These are phyloP conservation scores for Alternaria panax DNA, from an alignment of 2,329 filamentous ascomycete species.

Conservation along the genomic window DNA sequence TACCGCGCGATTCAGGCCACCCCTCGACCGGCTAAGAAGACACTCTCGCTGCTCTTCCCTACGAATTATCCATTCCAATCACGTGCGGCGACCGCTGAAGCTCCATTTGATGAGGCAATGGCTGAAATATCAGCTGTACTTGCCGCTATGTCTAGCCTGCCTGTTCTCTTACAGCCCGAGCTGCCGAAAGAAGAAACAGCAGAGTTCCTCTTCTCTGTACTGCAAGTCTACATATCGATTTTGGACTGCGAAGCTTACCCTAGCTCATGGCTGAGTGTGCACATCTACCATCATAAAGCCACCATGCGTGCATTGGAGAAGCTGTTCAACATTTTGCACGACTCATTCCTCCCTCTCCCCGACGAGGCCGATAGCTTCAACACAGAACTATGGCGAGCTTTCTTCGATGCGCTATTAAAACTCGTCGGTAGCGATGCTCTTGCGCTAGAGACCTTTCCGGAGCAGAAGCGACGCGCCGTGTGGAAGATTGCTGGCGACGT, in stretches of 20 bases:
- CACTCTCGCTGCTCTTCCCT: constrained; percentile 87
- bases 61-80: constrained; percentile 87
- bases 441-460: constrained; percentile 92
- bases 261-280: constrained; percentile 85
- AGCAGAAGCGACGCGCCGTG: constrained; percentile 93
- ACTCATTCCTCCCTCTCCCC: constrained; percentile 83
- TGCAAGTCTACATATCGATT: constrained; percentile 89
- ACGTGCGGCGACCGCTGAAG: constrained; percentile 66
- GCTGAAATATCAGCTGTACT: constrained; percentile 89
- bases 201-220: constrained; percentile 75
- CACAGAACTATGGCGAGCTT: constrained; percentile 91
- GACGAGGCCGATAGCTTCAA: constrained; percentile 93
- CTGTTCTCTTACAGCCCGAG: constrained; percentile 77
- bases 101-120: constrained; percentile 83
- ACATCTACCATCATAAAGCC: constrained; percentile 91
- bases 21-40: constrained; percentile 63
- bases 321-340: constrained; percentile 78
- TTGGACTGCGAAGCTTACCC: constrained; percentile 90
- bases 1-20: constrained; percentile 79
- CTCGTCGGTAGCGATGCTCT: constrained; percentile 88
- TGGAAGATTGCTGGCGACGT: constrained; percentile 99
- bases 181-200: constrained; percentile 76
- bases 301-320: constrained; percentile 87
- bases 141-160: constrained; percentile 78
- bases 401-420: constrained; percentile 87